Evolutionary conservation across 805 yeast genomes (phyloP).

Genomic region (Myxozyma neotropica): DNA sequence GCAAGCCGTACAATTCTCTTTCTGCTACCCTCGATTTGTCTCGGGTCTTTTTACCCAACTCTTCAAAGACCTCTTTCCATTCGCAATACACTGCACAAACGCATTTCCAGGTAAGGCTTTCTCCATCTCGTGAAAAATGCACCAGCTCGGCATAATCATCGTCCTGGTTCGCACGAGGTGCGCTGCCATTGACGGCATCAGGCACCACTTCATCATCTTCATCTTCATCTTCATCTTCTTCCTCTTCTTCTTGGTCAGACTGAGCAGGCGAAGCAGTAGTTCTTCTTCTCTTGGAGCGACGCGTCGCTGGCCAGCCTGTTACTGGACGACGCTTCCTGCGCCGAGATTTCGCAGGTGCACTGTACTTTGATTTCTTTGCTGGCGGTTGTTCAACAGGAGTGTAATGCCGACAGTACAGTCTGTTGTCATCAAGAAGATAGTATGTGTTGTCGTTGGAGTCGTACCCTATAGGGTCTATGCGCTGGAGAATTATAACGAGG

Average conservation of each 20-base stretch:
- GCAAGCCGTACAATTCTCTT: slow-evolving; percentile 30
- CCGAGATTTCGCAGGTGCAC: neutral
- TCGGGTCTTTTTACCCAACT: slow-evolving; percentile 29
- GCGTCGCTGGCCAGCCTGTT: slow-evolving; percentile 19
- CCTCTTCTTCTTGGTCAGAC: slow-evolving; percentile 20
- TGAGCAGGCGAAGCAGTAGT: neutral
- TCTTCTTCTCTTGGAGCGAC: slow-evolving; percentile 25
- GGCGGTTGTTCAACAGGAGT: slow-evolving; percentile 15
- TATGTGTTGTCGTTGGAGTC: slow-evolving; percentile 38
- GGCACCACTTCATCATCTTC: too few species aligned
- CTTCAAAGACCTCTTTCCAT: slow-evolving; percentile 37
- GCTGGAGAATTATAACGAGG: slow-evolving; percentile 17
- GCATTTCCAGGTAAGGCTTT: slow-evolving; percentile 40
- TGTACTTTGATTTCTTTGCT: slow-evolving; percentile 11
- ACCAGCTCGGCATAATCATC: slow-evolving; percentile 16
- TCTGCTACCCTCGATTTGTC: slow-evolving; percentile 30
- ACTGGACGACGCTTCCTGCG: slow-evolving; percentile 22
- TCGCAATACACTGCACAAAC: slow-evolving; percentile 40
- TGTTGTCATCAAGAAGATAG: slow-evolving; percentile 44
- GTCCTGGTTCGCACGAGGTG: too few species aligned
- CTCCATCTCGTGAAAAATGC: slow-evolving; percentile 28
- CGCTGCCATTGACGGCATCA: too few species aligned
- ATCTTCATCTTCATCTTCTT: slow-evolving; percentile 22
- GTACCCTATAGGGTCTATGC: slow-evolving; percentile 42
- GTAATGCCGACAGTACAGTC: slow-evolving; percentile 37